Conservation (phyloP, 139 green algal species). For the Nannochloris sp. region DNA sequence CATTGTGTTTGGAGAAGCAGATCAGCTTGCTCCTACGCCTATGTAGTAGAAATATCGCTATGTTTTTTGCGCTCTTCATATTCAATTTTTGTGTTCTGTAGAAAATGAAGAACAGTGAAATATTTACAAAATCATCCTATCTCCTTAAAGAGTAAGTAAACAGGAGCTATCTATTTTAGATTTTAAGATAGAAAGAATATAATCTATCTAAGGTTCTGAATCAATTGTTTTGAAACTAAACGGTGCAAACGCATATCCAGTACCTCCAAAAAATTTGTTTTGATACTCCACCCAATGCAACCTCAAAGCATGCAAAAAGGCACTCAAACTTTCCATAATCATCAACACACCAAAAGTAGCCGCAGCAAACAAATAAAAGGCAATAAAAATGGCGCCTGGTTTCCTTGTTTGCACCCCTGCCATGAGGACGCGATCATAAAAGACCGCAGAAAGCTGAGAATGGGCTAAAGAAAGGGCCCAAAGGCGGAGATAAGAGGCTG, state of each 20-base stretch:
- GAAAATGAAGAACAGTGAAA: too few species aligned
- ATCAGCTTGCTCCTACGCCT: too few species aligned
- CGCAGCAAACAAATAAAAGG: constrained; percentile 83
- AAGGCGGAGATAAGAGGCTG: constrained; percentile 94
- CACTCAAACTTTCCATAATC: constrained; percentile 95
- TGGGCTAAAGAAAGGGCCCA: constrained; percentile 96
- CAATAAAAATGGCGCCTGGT: constrained; percentile 52
- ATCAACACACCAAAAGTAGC: constrained; percentile 96
- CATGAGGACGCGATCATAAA: constrained; percentile 95
- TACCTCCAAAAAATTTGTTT: constrained; percentile 77
- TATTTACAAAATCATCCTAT: too few species aligned
- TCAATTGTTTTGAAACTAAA: constrained; percentile 66
- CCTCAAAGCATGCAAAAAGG: constrained; percentile 96
- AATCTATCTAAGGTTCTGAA: constrained; percentile 23
- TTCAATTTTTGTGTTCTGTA: too few species aligned
- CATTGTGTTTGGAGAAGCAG: too few species aligned
- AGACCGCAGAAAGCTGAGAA: constrained; percentile 86
- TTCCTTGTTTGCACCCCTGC: constrained; percentile 40
- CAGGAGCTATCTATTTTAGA: too few species aligned
- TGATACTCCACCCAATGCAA: constrained; percentile 97
- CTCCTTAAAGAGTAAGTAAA: too few species aligned
- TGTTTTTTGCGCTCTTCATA: too few species aligned
- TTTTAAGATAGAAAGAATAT: too few species aligned
- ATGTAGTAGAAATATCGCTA: too few species aligned
- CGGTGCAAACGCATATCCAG: constrained; percentile 85